Evolutionary conservation across 78 protist species (phyloP), one percentile per base, ranked within the genome.

Genomic region (Trichosphaerium sp.): DNA sequence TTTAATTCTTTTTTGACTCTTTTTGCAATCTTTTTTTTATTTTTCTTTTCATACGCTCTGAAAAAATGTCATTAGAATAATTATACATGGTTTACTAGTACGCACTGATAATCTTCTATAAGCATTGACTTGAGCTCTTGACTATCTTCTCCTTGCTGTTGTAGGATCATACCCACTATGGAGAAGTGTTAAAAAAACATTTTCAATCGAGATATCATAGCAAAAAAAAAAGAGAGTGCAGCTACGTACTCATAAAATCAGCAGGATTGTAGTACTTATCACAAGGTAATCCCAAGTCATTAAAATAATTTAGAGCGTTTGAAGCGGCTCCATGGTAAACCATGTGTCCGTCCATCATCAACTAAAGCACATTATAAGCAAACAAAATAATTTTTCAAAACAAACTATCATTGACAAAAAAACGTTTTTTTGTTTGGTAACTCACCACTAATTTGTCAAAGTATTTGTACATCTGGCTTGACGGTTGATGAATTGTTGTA

Each of bases 401-500:
- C n/a, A n/a, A n/a, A n/a, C n/a, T n/a, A n/a, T n/a, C n/a, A n/a
- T n/a, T n/a, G n/a, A n/a, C n/a, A n/a, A n/a, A n/a, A n/a, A n/a
- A n/a, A n/a, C n/a, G n/a, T n/a, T n/a, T n/a, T n/a, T n/a, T n/a
- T n/a, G n/a, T n/a, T n/a, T 11, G 0, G n/a, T 1, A 29, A 23
- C 64, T 25, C 47, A 75, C 23, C 3, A 67, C 1, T 23, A 75
- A 41, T 5, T 8, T 10, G 55, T 75, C 69, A 47, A 78, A 78
- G 15, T 47, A 37, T 2, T 4, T 31, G 48, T 34, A 82, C 5
- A 40, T 47, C 23, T 82, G 74, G 4, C 62, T 44, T 6, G 60
- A 32, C 3, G 88, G 88, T 69, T 76, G 78, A 42, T 82, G 88
- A 35, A 82, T 69, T 25, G 83, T 71, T 15, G 77, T 26, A 7